phyloP scores from a whole-genome alignment of 768 basidiomycete species.

The Rhizopogon vinicolor region DNA sequence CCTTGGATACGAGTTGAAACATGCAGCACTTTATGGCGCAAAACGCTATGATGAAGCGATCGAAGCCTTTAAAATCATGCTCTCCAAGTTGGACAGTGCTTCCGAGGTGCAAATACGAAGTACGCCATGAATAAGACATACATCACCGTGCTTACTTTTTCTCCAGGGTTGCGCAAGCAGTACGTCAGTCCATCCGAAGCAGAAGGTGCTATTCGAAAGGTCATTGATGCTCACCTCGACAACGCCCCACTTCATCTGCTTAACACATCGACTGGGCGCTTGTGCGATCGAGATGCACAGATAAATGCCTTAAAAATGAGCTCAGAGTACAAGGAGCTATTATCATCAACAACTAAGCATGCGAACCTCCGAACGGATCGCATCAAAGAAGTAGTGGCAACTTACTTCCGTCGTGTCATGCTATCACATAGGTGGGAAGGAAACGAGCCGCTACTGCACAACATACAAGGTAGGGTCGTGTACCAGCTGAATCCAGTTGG shows the following conservation, averaged over 20 bases:
- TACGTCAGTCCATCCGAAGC: background rate
- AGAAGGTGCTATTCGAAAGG: background rate
- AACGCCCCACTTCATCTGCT: conserved; percentile 5
- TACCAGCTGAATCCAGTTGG: background rate
- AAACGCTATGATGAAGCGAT: background rate
- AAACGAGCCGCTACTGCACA: background rate
- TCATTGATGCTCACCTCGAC: background rate
- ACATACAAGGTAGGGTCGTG: background rate
- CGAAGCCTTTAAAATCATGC: background rate
- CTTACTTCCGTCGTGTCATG: background rate
- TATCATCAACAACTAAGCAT: background rate
- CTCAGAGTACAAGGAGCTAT: background rate
- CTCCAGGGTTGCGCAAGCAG: background rate
- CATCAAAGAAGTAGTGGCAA: background rate
- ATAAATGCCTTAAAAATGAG: background rate
- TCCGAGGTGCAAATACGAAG: background rate
- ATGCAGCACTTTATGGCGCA: background rate
- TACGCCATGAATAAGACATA: background rate
- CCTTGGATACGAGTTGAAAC: background rate
- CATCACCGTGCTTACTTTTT: background rate
- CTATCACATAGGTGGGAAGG: background rate
- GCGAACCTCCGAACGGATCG: background rate
- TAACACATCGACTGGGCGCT: conserved; percentile 1
- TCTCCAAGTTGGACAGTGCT: background rate
- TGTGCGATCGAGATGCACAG: background rate